Percentiles rank a stretch among this genome's conserved stretches.
These are phyloP conservation scores for Scortechinia acanthostroma DNA, from an alignment of 2,329 filamentous ascomycete genomes.

Conservation along the genomic window DNA sequence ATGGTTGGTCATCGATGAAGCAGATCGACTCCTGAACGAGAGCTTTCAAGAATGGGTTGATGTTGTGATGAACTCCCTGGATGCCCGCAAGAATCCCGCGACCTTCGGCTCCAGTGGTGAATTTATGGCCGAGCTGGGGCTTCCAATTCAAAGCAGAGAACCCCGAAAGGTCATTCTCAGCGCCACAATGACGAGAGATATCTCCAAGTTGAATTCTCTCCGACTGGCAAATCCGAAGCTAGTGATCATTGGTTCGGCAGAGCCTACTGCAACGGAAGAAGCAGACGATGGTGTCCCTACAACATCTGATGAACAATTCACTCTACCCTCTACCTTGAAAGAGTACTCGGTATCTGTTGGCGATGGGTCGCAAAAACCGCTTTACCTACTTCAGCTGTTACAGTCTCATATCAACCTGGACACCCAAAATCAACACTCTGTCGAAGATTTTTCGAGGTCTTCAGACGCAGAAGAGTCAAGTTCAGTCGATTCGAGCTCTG, in stretches of 20 bases:
- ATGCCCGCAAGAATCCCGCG: conserved; percentile 34
- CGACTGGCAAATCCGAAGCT: not conserved
- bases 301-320: not conserved
- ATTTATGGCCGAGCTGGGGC: conserved; percentile 53
- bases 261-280: not conserved
- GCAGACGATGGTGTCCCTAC: not conserved
- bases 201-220: conserved; percentile 43
- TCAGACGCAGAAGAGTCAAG: not conserved
- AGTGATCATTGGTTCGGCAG: not conserved
- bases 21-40: conserved; percentile 83
- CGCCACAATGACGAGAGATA: conserved; percentile 65
- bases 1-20: conserved; percentile 90
- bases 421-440: not conserved
- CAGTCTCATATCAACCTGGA: not conserved
- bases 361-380: not conserved
- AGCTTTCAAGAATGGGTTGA: conserved; percentile 88
- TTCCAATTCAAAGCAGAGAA: conserved; percentile 83
- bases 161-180: conserved; percentile 83
- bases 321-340: not conserved
- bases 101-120: conserved; percentile 44
- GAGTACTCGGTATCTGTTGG: not conserved
- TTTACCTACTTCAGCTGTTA: not conserved
- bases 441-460: too few relatives aligned
- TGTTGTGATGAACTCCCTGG: conserved; percentile 58
- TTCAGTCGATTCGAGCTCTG: not conserved